phyloP scores from a whole-genome alignment of 179 eudicot genomes.

The Silene noctiflora region DNA sequence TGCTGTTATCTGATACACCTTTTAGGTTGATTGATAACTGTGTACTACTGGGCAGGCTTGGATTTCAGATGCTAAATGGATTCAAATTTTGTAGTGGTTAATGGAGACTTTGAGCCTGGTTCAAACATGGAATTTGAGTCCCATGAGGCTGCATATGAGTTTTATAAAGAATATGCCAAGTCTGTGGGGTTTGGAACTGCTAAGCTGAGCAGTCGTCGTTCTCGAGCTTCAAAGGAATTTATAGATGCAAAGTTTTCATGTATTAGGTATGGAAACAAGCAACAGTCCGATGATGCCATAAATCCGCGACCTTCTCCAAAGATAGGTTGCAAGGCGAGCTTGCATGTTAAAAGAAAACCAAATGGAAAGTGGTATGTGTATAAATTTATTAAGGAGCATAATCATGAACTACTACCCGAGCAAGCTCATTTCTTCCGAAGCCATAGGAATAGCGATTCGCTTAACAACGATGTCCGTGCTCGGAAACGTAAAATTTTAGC shows the following conservation, averaged over 20 bases:
- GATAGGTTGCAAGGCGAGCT: constrained; percentile 71
- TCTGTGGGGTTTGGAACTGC: constrained; percentile 66
- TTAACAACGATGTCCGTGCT: constrained; percentile 41
- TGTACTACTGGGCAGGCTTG: background rate
- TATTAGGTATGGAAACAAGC: constrained; percentile 64
- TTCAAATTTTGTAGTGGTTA: constrained; percentile 15
- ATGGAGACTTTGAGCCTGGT: constrained; percentile 39
- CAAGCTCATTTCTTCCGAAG: constrained; percentile 50
- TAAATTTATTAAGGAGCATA: constrained; percentile 58
- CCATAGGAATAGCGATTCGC: constrained; percentile 40
- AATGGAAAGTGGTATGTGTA: constrained; percentile 59
- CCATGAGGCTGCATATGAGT: constrained; percentile 59
- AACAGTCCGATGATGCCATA: constrained; percentile 46
- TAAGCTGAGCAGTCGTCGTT: constrained; percentile 65
- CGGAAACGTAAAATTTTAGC: constrained; percentile 39
- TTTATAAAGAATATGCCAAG: constrained; percentile 62
- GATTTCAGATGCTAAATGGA: constrained; percentile 27
- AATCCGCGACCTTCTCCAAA: constrained; percentile 61
- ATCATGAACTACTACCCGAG: constrained; percentile 58
- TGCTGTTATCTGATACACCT: constrained; percentile 11
- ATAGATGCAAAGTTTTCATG: constrained; percentile 82
- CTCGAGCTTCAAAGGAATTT: constrained; percentile 68
- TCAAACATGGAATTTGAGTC: constrained; percentile 66
- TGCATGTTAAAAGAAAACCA: constrained; percentile 66
- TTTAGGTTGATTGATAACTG: constrained; percentile 18